Percentiles rank a stretch among this genome's conserved stretches.
phyloP scores from a whole-genome alignment of 352 stramenopile species.

The Aphanomyces euteiches region DNA sequence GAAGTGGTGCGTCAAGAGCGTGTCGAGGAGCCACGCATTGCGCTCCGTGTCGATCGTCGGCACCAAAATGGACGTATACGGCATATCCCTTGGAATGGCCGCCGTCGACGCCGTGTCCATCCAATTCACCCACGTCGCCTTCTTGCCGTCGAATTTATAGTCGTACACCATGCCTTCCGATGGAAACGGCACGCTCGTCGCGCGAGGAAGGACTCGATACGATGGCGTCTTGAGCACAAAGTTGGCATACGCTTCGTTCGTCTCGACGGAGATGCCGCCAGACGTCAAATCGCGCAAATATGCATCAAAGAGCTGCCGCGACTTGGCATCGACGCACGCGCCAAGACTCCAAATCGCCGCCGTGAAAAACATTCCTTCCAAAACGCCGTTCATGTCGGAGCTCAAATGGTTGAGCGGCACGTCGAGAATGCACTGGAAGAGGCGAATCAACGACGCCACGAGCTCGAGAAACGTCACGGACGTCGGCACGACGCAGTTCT shows the following conservation, averaged over 20 bases:
- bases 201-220: constrained; percentile 47
- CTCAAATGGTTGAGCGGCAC: constrained; percentile 46
- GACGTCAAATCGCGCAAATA: constrained; percentile 76
- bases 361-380: constrained; percentile 88
- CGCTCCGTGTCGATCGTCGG: constrained; percentile 91
- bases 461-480: constrained; percentile 89
- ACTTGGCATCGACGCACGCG: constrained; percentile 85
- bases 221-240: constrained; percentile 82
- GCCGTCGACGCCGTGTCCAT: constrained; percentile 45
- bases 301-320: constrained; percentile 72
- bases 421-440: constrained; percentile 81
- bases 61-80: constrained; percentile 88
- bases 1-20: constrained; percentile 79
- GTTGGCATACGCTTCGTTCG: constrained; percentile 55
- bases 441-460: constrained; percentile 69
- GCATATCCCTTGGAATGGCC: constrained; percentile 58
- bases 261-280: constrained; percentile 37
- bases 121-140: constrained; percentile 75
- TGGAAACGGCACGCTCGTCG: constrained; percentile 45
- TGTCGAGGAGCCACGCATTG: constrained; percentile 89
- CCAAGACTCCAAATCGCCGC: constrained; percentile 89
- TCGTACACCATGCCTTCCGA: constrained; percentile 85
- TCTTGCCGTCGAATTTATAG: constrained; percentile 87
- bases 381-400: constrained; percentile 61
- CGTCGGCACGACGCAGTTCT: constrained; percentile 77